phyloP scores from a whole-genome alignment of 148 eudicot species.

The Euryodendron excelsum region DNA sequence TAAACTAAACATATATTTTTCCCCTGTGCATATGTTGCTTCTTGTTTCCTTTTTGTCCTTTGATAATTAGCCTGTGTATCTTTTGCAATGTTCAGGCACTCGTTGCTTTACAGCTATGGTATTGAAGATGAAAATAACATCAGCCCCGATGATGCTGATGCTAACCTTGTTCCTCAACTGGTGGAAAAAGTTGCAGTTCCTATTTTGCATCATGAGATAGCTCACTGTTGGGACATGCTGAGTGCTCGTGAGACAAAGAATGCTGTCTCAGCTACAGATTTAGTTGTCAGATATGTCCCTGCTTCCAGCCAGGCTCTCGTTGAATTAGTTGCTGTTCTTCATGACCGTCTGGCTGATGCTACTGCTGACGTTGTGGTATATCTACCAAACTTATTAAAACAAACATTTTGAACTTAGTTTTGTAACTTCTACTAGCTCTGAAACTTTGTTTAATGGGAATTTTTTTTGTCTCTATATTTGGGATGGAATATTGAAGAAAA shows the following conservation, averaged over 20 bases:
- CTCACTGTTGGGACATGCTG: conserved; percentile 85
- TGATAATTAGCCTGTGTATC: neutral
- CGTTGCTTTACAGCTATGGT: conserved; percentile 76
- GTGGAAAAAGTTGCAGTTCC: conserved; percentile 95
- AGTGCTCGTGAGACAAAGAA: conserved; percentile 76
- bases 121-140: conserved; percentile 61
- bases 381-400: neutral
- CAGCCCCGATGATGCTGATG: conserved; percentile 76
- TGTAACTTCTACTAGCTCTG: neutral
- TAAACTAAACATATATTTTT: neutral
- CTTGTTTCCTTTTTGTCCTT: conserved; percentile 7
- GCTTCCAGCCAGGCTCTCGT: conserved; percentile 68
- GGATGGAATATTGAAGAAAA: neutral
- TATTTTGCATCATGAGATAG: conserved; percentile 69
- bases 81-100: conserved; percentile 55
- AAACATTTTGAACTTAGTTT: neutral
- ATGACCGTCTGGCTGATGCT: conserved; percentile 69
- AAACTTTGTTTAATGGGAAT: neutral
- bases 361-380: conserved; percentile 70
- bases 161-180: conserved; percentile 78
- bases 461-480: neutral
- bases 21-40: conserved; percentile 13
- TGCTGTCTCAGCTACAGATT: conserved; percentile 70
- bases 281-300: conserved; percentile 65
- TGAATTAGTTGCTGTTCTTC: conserved; percentile 62